Conservation (phyloP, 148 eudicot genomes). For the Mesembryanthemum crystallinum region DNA sequence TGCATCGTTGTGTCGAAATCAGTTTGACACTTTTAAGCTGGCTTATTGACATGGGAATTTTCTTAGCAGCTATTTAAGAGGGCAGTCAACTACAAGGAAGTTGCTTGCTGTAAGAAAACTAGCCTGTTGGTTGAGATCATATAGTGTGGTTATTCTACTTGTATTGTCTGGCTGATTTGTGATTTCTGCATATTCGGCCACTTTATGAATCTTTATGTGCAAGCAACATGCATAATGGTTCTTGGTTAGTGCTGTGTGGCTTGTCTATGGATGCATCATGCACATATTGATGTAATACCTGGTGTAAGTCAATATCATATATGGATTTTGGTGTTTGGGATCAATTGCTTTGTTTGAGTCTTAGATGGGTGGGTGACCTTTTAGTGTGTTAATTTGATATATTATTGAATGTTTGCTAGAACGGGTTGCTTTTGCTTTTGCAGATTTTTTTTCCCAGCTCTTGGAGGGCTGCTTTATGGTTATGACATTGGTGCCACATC, state of each 20-base stretch:
- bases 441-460: constrained; percentile 95
- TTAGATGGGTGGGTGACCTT: not conserved
- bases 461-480: constrained; percentile 91
- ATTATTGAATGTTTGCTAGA: not conserved
- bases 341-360: not conserved
- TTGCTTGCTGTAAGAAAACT: not conserved
- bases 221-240: not conserved
- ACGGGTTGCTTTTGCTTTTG: constrained; percentile 4
- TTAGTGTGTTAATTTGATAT: not conserved
- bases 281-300: not conserved
- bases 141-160: too few relatives aligned
- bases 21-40: too few relatives aligned
- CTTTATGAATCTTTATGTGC: too few relatives aligned
- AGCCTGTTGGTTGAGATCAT: too few relatives aligned
- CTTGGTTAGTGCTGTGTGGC: not conserved
- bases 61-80: too few relatives aligned
- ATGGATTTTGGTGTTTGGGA: not conserved
- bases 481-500: constrained; percentile 98
- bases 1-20: not conserved
- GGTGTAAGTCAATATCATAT: not conserved
- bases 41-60: too few relatives aligned
- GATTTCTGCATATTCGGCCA: too few relatives aligned
- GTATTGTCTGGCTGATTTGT: too few relatives aligned
- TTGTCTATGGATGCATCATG: not conserved
- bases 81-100: not conserved